phyloP scores from a whole-genome alignment of 164 flowering plant species.

The Houttuynia cordata region DNA sequence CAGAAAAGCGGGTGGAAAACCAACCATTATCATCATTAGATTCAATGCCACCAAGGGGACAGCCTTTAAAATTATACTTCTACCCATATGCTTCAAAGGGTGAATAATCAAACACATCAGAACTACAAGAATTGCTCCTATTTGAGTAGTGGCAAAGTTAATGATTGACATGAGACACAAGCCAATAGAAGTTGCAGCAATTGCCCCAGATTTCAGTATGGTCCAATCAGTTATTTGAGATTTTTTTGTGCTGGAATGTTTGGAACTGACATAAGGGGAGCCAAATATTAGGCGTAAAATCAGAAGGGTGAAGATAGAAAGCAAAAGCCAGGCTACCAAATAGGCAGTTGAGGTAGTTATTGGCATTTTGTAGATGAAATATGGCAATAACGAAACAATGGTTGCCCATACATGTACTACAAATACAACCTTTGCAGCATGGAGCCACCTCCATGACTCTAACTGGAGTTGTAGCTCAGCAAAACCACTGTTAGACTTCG shows the following conservation, averaged over 20 bases:
- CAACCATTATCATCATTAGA: conserved; percentile 31
- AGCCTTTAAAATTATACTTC: conserved; percentile 17
- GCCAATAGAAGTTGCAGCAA: conserved; percentile 63
- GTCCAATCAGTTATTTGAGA: conserved; percentile 45
- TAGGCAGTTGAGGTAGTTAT: conserved; percentile 27
- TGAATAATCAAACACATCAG: conserved; percentile 66
- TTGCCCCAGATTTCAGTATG: conserved; percentile 55
- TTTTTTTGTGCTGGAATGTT: conserved; percentile 4
- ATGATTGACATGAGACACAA: conserved; percentile 83
- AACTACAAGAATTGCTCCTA: conserved; percentile 70
- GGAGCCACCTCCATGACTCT: conserved; percentile 77
- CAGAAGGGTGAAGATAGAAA: conserved; percentile 38
- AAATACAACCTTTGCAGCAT: conserved; percentile 63
- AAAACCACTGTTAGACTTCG: conserved; percentile 4
- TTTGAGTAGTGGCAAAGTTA: conserved; percentile 85
- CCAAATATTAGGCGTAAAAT: conserved; percentile 25
- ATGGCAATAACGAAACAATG: conserved; percentile 57
- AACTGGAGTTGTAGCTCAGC: conserved; percentile 9
- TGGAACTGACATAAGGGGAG: conserved; percentile 22
- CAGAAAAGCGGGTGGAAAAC: conserved; percentile 52
- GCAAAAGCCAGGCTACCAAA: conserved; percentile 38
- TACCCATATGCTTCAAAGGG: conserved; percentile 44
- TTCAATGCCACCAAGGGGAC: conserved; percentile 30
- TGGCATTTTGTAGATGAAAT: conserved; percentile 43
- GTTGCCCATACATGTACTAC: conserved; percentile 64